phyloP scores from a whole-genome alignment of 2,329 filamentous ascomycete genomes.

The Fusarium sp. region DNA sequence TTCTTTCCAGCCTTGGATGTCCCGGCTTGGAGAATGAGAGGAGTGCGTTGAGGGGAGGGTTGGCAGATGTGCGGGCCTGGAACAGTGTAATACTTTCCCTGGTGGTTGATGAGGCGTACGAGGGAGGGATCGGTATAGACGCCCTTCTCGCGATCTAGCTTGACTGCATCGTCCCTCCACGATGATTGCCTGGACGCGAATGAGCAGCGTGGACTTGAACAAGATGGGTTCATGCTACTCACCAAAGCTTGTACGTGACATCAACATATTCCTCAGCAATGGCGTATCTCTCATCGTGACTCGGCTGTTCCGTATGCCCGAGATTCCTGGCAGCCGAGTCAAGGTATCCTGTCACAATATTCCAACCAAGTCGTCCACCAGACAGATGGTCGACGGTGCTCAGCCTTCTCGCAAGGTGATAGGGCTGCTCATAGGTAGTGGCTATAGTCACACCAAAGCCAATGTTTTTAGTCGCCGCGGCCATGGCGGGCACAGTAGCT shows the following conservation, averaged over 20 bases:
- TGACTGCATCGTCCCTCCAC: conserved; percentile 73
- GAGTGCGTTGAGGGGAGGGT: conserved; percentile 73
- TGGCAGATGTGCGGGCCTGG: conserved; percentile 74
- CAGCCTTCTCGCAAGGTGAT: conserved; percentile 71
- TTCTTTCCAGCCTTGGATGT: conserved; percentile 71
- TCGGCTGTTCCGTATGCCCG: conserved; percentile 63
- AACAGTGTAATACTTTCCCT: conserved; percentile 69
- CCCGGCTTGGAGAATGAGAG: conserved; percentile 74
- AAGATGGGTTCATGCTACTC: neutral
- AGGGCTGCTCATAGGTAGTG: conserved; percentile 77
- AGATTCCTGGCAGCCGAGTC: conserved; percentile 75
- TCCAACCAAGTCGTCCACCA: conserved; percentile 59
- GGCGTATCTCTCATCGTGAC: conserved; percentile 72
- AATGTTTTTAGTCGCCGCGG: conserved; percentile 72
- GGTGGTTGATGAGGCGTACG: conserved; percentile 72
- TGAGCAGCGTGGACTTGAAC: neutral
- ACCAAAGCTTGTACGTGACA: conserved; percentile 72
- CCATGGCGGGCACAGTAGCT: conserved; percentile 72
- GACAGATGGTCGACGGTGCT: conserved; percentile 75
- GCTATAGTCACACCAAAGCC: conserved; percentile 75
- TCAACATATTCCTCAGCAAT: conserved; percentile 71
- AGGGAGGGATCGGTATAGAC: conserved; percentile 63
- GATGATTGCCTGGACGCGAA: conserved; percentile 57
- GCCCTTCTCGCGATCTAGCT: conserved; percentile 64
- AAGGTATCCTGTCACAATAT: conserved; percentile 75